phyloP scores from a whole-genome alignment of 176 grass and related monocot genomes.

The Hordeum marinum region DNA sequence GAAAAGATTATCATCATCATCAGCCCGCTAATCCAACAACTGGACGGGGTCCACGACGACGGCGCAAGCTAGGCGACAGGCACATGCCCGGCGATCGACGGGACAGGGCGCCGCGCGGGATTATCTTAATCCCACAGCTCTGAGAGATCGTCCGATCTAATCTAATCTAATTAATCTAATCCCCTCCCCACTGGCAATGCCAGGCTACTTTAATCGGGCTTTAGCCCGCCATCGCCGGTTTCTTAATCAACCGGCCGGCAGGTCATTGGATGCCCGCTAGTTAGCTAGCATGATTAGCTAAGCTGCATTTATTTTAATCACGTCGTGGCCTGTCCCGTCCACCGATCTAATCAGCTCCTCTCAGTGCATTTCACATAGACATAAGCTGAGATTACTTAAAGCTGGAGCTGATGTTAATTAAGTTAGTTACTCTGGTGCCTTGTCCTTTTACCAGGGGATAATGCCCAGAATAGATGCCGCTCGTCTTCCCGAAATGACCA shows the following conservation, averaged over 20 bases:
- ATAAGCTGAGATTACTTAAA: slow-evolving; percentile 11
- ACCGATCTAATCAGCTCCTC: neutral
- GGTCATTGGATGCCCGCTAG: slow-evolving; percentile 24
- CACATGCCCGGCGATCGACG: slow-evolving; percentile 43
- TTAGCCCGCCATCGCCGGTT: slow-evolving; percentile 23
- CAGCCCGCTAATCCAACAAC: neutral
- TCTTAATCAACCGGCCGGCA: slow-evolving; percentile 17
- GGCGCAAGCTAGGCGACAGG: slow-evolving; percentile 36
- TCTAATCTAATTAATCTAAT: slow-evolving; percentile 31
- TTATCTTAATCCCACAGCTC: slow-evolving; percentile 40
- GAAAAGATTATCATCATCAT: neutral
- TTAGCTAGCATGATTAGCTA: neutral
- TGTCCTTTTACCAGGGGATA: neutral
- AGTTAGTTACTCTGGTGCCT: neutral
- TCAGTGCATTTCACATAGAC: neutral
- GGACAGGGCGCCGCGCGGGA: slow-evolving; percentile 52
- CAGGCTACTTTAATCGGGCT: slow-evolving; percentile 30
- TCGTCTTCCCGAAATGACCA: neutral
- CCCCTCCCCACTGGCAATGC: slow-evolving; percentile 23
- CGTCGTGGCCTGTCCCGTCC: slow-evolving; percentile 2
- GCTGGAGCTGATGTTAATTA: neutral
- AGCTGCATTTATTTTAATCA: neutral
- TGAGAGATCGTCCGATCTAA: neutral
- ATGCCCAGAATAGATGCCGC: neutral
- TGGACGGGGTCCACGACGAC: neutral